Evolutionary conservation across 2,329 filamentous ascomycete species (phyloP).

Genomic region (Paradendryphiella salina): DNA sequence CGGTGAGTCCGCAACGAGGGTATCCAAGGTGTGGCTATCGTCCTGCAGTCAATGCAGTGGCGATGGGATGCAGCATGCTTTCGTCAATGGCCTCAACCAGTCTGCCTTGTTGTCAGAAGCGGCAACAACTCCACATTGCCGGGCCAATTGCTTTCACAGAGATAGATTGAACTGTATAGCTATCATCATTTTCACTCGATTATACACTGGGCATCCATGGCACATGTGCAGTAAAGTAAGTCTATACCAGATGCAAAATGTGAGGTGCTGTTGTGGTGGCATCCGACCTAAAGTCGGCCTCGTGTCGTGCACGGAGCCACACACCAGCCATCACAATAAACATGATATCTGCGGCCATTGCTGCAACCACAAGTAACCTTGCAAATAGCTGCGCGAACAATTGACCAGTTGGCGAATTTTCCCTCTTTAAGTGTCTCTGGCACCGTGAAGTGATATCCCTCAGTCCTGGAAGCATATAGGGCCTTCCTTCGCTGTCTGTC

Average conservation of each 20-base stretch:
- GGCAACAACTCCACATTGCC: conserved; percentile 33
- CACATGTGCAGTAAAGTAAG: conserved; percentile 20
- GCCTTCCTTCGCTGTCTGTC: conserved; percentile 23
- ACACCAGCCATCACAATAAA: conserved; percentile 42
- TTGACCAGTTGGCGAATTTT: conserved; percentile 31
- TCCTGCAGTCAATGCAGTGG: conserved; percentile 37
- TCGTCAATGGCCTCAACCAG: conserved; percentile 32
- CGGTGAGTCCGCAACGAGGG: conserved; percentile 41
- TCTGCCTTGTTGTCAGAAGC: conserved; percentile 36
- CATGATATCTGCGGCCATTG: conserved; percentile 36
- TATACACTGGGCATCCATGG: conserved; percentile 18
- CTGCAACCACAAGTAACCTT: conserved; percentile 38
- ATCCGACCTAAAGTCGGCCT: conserved; percentile 30
- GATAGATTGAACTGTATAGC: conserved; percentile 32
- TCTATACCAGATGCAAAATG: conserved; percentile 24
- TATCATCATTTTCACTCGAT: conserved; percentile 18
- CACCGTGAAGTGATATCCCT: conserved; percentile 22
- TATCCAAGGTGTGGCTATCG: conserved; percentile 25
- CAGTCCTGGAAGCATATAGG: conserved; percentile 23
- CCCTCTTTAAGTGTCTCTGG: conserved; percentile 23
- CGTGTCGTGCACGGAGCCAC: conserved; percentile 37
- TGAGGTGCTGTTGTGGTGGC: conserved; percentile 36
- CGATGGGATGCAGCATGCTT: conserved; percentile 38
- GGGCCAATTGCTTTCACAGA: conserved; percentile 35
- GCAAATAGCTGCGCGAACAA: conserved; percentile 39